Evolutionary conservation across 2,329 filamentous ascomycete species (phyloP), one percentile per base, ranked within the genome.

Genomic region (Helotiales sp.): DNA sequence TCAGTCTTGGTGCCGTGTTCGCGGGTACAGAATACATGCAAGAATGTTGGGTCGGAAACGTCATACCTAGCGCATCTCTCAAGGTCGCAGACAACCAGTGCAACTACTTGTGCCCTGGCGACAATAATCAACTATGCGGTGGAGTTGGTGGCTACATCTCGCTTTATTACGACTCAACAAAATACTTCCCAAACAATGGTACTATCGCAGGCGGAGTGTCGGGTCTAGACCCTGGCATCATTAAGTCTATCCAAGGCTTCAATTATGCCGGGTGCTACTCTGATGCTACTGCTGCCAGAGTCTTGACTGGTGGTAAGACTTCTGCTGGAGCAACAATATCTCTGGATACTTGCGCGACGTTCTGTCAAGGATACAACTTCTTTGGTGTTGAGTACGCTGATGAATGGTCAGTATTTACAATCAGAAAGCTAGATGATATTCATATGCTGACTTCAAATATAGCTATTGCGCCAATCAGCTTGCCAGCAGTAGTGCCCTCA

Each of bases 331-430:
- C 61, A 30, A 64, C 65, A 2, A 44, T 64, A 8, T 49, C 50
- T 5, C 31, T 58, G 33, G 59, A 59, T 33, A 55, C 56, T 17
- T 67, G 65, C 55, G 58, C 60, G 15, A 42, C 59, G 3, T 56
- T 61, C 19, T 67, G 65, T 31, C 17, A 52, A 1, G 31, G 40
- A 8, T 42, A 51, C 36, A 31, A 36, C 31, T 15, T 78, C 74
- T 60, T 71, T 53, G 79, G 78, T 33, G 65, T 79, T 31, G 77
- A 81, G 60, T 80, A 79, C 59, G 70, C 74, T 34, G 69, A 74
- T 8, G 77, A 80, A 65, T 42, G 38, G n/a, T n/a, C n/a, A n/a
- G n/a, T n/a, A n/a, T n/a, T n/a, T n/a, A n/a, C n/a, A n/a, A n/a
- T n/a, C n/a, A n/a, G n/a, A n/a, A n/a, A n/a, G n/a, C n/a, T n/a